Conservation (phyloP, 176 grass and related monocot genomes). For the Ensete glaucum region DNA sequence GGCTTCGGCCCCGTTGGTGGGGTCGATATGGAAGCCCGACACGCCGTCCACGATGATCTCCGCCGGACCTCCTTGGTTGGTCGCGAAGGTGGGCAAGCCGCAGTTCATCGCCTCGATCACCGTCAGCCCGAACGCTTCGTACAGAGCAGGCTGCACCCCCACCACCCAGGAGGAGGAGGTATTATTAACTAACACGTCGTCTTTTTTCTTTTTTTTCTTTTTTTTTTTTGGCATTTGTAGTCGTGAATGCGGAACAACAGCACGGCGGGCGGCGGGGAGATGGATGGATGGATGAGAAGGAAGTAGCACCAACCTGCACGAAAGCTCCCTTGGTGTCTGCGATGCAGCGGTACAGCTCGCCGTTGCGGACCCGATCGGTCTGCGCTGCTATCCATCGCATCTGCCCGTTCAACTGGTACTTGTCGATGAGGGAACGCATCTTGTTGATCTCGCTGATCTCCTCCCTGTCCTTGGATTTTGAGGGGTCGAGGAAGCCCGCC, state of each 20-base stretch:
- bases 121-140: slow-evolving; percentile 90
- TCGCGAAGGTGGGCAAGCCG: slow-evolving; percentile 77
- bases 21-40: slow-evolving; percentile 92
- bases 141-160: slow-evolving; percentile 92
- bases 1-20: slow-evolving; percentile 51
- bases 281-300: too few species aligned
- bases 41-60: slow-evolving; percentile 90
- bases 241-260: too few species aligned
- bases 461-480: slow-evolving; percentile 85
- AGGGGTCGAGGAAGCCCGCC: slow-evolving; percentile 63
- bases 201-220: too few species aligned
- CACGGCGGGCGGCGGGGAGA: too few species aligned
- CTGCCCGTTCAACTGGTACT: slow-evolving; percentile 72
- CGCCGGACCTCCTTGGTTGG: slow-evolving; percentile 78
- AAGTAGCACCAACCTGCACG: too few species aligned
- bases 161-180: too few species aligned
- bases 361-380: slow-evolving; percentile 69
- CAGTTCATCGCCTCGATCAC: slow-evolving; percentile 99
- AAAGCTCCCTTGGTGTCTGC: slow-evolving; percentile 86
- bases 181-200: too few species aligned
- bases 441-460: slow-evolving; percentile 95
- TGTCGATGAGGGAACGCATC: slow-evolving; percentile 78
- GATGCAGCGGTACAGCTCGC: slow-evolving; percentile 87
- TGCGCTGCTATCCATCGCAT: slow-evolving; percentile 87
- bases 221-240: too few species aligned